Base-by-base conservation (phyloP, 148 eudicot species). In the Limonium bicolor region DNA sequence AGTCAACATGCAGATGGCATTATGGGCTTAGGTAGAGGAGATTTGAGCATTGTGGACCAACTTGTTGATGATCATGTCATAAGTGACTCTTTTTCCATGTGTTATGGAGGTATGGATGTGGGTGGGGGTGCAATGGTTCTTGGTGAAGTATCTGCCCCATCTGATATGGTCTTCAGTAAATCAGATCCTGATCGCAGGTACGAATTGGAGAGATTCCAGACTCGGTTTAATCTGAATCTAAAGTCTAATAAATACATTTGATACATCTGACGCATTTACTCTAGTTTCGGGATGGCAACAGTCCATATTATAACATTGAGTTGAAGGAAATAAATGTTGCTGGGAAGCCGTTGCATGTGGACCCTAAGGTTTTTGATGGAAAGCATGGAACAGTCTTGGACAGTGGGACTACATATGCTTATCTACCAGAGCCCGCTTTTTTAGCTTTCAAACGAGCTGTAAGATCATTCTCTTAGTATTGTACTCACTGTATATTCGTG, bases 71-170 rank as follows among this genome's bases (percentile, higher is more conserved):
- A 56, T 52, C 72, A 73, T 54, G 93, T 78, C 36, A 78, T 90
- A 27, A 71, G 61, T 59, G 70, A 84, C 71, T 80, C 93, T 15
- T 90, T 90, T 62, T 90, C 97, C 24, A 55, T 90, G 48, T 90
- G 97, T 50, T 90, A 90, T 48, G 97, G 97, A 41, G 95, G 97
- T 30, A 84, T 90, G 93, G 76, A 80, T 61, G 63, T 76, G 39
- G 85, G 93, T 41, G 97, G 95, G 42, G 97, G 97, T 60, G 80
- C 97, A 47, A 90, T 90, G 97, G 77, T 90, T 70, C 97, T 90
- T 58, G 97, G 97, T 46, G 73, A 73, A 55, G 67, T 84, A 48
- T 61, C 82, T 27, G 46, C 73, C 24, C 97, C 97, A 27, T 26
- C 69, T 31, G 76, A 67, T 54, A 90, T 84, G 95, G 80, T 71